A percentile compares a stretch with the other conserved stretches of the same genome.
These are phyloP conservation scores for Cenococcum geophilum DNA, from an alignment of 495 filamentous ascomycete genomes.

Conservation along the genomic window DNA sequence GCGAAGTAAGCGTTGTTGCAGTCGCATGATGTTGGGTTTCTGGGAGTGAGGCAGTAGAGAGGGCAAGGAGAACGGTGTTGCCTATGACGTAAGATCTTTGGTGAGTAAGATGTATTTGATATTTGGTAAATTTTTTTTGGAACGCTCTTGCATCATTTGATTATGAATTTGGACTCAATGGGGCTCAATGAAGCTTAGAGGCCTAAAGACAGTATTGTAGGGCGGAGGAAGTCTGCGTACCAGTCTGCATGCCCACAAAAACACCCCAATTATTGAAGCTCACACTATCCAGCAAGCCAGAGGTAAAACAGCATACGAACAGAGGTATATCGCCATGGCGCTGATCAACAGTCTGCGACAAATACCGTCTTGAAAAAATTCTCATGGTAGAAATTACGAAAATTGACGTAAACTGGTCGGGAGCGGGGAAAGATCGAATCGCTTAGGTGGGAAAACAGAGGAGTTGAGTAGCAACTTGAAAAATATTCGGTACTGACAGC, in stretches of 20 bases:
- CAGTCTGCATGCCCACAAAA: conserved; percentile 35
- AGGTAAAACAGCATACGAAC: conserved; percentile 27
- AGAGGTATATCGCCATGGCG: conserved; percentile 27
- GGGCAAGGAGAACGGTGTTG: conserved; percentile 33
- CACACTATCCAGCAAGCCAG: conserved; percentile 29
- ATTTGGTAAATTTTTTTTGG: not conserved
- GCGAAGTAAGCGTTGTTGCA: conserved; percentile 29
- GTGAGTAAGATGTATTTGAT: not conserved
- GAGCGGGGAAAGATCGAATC: no score
- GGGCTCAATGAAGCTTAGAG: no score
- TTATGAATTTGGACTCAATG: not conserved
- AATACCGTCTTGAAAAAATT: not conserved
- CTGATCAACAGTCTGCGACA: not conserved
- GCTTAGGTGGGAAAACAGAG: no score
- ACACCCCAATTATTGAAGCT: conserved; percentile 30
- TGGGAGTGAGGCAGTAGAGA: conserved; percentile 29
- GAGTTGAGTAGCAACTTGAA: no score
- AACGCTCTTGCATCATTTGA: not conserved
- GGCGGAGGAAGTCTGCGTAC: conserved; percentile 7
- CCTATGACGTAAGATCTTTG: not conserved
- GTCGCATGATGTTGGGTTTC: conserved; percentile 18
- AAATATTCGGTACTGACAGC: no score
- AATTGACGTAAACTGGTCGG: not conserved
- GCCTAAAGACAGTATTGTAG: not conserved
- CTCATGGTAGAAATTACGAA: not conserved